Evolutionary conservation across 2,329 filamentous ascomycete genomes (phyloP).

Genomic region (Blastomyces percursus): DNA sequence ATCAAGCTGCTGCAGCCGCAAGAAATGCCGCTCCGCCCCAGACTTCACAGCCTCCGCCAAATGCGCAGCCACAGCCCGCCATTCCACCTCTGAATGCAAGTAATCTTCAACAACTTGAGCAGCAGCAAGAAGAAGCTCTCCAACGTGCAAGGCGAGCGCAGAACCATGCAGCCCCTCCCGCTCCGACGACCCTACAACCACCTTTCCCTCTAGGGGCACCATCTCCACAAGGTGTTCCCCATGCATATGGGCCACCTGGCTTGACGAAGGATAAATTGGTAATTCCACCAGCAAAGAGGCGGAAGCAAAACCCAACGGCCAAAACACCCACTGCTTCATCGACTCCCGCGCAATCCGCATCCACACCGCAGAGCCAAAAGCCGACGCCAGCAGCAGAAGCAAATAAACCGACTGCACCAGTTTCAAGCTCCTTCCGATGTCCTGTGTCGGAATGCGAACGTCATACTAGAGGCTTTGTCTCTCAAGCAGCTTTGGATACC

Average conservation of each 20-base stretch:
- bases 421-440: slow-evolving; percentile 43
- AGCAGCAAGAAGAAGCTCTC: slow-evolving; percentile 37
- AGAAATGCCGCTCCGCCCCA: slow-evolving; percentile 6
- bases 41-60: slow-evolving; percentile 20
- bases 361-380: slow-evolving; percentile 23
- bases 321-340: slow-evolving; percentile 14
- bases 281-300: slow-evolving; percentile 47
- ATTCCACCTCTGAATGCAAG: slow-evolving; percentile 34
- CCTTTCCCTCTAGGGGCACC: slow-evolving; percentile 42
- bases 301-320: slow-evolving; percentile 39
- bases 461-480: slow-evolving; percentile 44
- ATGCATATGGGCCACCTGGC: slow-evolving; percentile 42
- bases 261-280: slow-evolving; percentile 48
- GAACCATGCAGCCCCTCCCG: slow-evolving; percentile 34
- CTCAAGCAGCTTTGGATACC: slow-evolving; percentile 43
- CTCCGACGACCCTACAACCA: slow-evolving; percentile 42
- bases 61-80: slow-evolving; percentile 19
- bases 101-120: slow-evolving; percentile 38
- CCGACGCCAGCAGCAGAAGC: slow-evolving; percentile 32
- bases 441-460: slow-evolving; percentile 42
- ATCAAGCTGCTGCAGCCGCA: slow-evolving; percentile 10
- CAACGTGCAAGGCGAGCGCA: slow-evolving; percentile 30
- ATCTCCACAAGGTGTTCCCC: slow-evolving; percentile 47
- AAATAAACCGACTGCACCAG: slow-evolving; percentile 29
- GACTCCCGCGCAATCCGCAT: slow-evolving; percentile 17